Base-by-base conservation (phyloP, 225 moss, liverwort and hornwort genomes). In the Sphagnum contortum region DNA sequence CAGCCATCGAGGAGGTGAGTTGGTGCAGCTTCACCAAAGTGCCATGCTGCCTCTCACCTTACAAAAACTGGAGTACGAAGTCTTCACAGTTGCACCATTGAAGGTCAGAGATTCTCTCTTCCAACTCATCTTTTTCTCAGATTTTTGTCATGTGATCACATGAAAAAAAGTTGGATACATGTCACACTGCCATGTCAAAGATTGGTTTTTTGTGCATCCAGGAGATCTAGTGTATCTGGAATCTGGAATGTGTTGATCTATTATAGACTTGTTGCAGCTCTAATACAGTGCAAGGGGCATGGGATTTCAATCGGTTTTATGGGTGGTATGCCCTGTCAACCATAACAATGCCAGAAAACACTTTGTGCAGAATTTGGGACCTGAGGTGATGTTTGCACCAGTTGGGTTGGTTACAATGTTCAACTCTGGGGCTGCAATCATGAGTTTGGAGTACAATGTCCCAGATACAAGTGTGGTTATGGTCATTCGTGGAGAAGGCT, bases 401-500 rank as follows among this genome's bases (percentile, higher is more conserved):
- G 64, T 98, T 45, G 98, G 98, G 4, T 73, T 98, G 5, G 77
- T 85, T 63, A 71, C 84, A 64, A 98, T 98, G 98, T 93, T 98
- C 69, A 98, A 98, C 58, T 87, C 91, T 0, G 98, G 98, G 9
- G 98, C 87, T 10, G 89, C 98, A 2, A 69, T 98, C 50, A 69
- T 82, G 11, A 77, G 74, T 4, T 62, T 98, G 47, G 64, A 71
- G 0, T 91, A 83, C 47, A 71, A 93, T 72, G 66, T 66, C 1
- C 55, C 71, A 62, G 86, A 75, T 61, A 83, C 63, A 53, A 51
- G 49, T 29, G 78, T 89, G 12, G 76, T 76, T 53, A 91, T 98
- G 86, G 75, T 56, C 48, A 59, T 89, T 50, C 82, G 69, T 45
- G 98, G 98, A 3, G 89, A 89, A 6, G 98, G 98, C 12, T 62